Evolutionary conservation across 2,329 filamentous ascomycete species (phyloP).

Genomic region (Colletotrichum sp.): DNA sequence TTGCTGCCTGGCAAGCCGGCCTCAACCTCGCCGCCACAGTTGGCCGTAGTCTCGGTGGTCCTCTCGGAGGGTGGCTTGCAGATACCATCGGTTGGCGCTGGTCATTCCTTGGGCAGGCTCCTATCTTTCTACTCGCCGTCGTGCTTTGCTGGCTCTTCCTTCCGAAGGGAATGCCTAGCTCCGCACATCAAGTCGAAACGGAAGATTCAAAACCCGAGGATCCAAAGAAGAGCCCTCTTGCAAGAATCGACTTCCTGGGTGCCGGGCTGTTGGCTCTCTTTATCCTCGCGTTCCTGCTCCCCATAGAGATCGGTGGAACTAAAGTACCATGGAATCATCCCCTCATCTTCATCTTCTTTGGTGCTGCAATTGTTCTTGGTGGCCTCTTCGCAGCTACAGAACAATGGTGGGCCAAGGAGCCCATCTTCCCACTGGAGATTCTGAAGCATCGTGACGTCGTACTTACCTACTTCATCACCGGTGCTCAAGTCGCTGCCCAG

Average conservation of each 20-base stretch:
- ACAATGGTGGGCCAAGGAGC: slow-evolving; percentile 49
- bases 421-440: slow-evolving; percentile 63
- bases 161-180: slow-evolving; percentile 33
- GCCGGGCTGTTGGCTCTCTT: slow-evolving; percentile 61
- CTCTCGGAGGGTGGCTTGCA: slow-evolving; percentile 65
- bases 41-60: slow-evolving; percentile 57
- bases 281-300: slow-evolving; percentile 62
- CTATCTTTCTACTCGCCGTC: slow-evolving; percentile 60
- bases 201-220: background rate
- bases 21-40: slow-evolving; percentile 57
- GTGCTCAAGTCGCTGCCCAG: slow-evolving; percentile 62
- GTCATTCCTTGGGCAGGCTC: slow-evolving; percentile 69
- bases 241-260: slow-evolving; percentile 62
- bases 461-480: slow-evolving; percentile 56
- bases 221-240: slow-evolving; percentile 28
- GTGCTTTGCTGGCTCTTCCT: slow-evolving; percentile 58
- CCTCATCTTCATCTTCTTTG: slow-evolving; percentile 48
- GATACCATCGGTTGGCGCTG: slow-evolving; percentile 72
- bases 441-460: slow-evolving; percentile 57
- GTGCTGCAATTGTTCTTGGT: slow-evolving; percentile 17
- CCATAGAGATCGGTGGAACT: slow-evolving; percentile 61
- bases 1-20: slow-evolving; percentile 59
- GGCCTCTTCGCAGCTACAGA: slow-evolving; percentile 10
- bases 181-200: background rate
- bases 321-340: slow-evolving; percentile 56